These are phyloP conservation scores for Gardenia jasminoides DNA, from an alignment of 257 asterid species.

Conservation along the genomic window DNA sequence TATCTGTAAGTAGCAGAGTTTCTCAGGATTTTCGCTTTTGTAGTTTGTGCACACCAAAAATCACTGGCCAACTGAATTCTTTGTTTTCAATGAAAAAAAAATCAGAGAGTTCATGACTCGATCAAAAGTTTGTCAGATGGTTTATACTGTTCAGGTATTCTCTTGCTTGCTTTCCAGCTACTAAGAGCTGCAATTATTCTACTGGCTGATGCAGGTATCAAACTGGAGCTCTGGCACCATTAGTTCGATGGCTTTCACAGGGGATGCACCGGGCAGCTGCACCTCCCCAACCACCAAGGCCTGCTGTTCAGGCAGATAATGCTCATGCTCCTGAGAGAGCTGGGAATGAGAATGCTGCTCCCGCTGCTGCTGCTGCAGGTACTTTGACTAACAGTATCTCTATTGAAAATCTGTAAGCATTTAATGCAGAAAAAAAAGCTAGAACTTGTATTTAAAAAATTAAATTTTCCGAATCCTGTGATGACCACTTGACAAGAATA, in stretches of 20 bases:
- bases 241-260: slow-evolving; percentile 90
- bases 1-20: slow-evolving; percentile 66
- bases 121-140: neutral
- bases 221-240: slow-evolving; percentile 96
- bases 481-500: neutral
- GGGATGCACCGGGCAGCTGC: slow-evolving; percentile 94
- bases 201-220: slow-evolving; percentile 63
- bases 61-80: neutral
- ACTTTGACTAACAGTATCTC: slow-evolving; percentile 8
- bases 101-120: neutral
- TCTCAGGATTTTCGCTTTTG: neutral
- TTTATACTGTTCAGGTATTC: neutral
- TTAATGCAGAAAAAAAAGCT: neutral
- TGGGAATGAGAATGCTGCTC: slow-evolving; percentile 56
- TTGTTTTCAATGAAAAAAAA: neutral
- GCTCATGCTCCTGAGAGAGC: slow-evolving; percentile 54
- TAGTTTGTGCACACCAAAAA: neutral
- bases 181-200: neutral
- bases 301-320: slow-evolving; percentile 62
- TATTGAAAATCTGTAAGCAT: neutral
- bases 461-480: neutral
- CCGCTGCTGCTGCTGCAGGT: slow-evolving; percentile 56
- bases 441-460: neutral
- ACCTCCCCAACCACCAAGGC: slow-evolving; percentile 74
- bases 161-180: neutral